These are phyloP conservation scores for Termitomyces bulborhizus DNA, from an alignment of 768 basidiomycete species.

Conservation along the genomic window DNA sequence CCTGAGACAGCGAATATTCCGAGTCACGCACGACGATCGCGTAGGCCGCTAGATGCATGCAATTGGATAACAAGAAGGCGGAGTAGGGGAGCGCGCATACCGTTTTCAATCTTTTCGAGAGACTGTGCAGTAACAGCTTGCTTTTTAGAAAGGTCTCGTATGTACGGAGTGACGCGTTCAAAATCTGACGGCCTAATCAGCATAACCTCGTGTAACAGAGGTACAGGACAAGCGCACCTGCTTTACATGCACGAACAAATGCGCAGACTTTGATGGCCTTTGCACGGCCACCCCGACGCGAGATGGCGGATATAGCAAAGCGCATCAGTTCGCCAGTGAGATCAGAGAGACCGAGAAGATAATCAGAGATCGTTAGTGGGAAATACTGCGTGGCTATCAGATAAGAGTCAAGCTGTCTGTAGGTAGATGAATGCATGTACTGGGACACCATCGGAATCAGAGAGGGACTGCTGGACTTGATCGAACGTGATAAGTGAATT, in stretches of 20 bases:
- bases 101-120: slow-evolving; percentile 92
- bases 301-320: slow-evolving; percentile 80
- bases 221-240: slow-evolving; percentile 36
- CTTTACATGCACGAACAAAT: slow-evolving; percentile 71
- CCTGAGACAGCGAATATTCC: slow-evolving; percentile 64
- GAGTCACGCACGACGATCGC: slow-evolving; percentile 66
- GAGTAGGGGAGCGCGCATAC: slow-evolving; percentile 32
- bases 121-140: slow-evolving; percentile 81
- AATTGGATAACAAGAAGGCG: not conserved
- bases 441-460: slow-evolving; percentile 52
- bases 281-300: slow-evolving; percentile 55
- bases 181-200: slow-evolving; percentile 47
- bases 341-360: slow-evolving; percentile 88
- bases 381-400: slow-evolving; percentile 51
- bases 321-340: slow-evolving; percentile 97
- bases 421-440: slow-evolving; percentile 34
- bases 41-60: slow-evolving; percentile 50
- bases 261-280: slow-evolving; percentile 59
- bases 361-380: slow-evolving; percentile 73
- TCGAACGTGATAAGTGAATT: slow-evolving; percentile 59
- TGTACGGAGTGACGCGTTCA: slow-evolving; percentile 65
- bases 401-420: not conserved
- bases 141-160: slow-evolving; percentile 78
- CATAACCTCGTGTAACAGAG: not conserved
- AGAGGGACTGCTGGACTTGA: slow-evolving; percentile 61